phyloP scores from a whole-genome alignment of 305 asterid genomes.

The Stenogyne calaminthoides region DNA sequence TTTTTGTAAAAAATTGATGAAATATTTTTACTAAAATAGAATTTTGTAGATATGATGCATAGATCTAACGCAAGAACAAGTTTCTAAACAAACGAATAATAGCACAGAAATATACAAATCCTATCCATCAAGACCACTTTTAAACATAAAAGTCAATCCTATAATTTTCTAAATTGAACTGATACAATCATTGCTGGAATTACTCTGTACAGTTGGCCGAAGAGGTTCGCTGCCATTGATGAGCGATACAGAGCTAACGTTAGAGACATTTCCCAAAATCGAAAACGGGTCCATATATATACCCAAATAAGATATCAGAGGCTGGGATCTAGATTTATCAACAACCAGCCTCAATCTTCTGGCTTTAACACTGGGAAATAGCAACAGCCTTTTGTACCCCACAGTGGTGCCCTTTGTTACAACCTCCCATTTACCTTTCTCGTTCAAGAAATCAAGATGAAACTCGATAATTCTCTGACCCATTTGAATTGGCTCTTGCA shows the following conservation, averaged over 20 bases:
- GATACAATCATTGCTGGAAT: conserved; percentile 2
- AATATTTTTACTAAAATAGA: no score
- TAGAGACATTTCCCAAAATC: conserved; percentile 27
- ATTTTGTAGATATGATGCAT: not conserved
- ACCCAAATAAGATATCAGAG: conserved; percentile 71
- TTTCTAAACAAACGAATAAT: not conserved
- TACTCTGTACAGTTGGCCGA: conserved; percentile 27
- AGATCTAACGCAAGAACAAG: not conserved
- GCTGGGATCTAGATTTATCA: conserved; percentile 54
- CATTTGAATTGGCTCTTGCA: conserved; percentile 97
- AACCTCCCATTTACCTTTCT: conserved; percentile 55
- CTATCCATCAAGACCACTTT: not conserved
- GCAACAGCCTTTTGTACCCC: conserved; percentile 76
- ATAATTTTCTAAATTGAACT: not conserved
- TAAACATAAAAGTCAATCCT: not conserved
- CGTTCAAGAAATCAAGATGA: conserved; percentile 59
- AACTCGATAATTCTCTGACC: conserved; percentile 77
- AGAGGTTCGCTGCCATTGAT: conserved; percentile 40
- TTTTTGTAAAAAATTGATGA: no score
- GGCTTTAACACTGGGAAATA: conserved; percentile 52
- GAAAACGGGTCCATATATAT: conserved; percentile 68
- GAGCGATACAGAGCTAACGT: conserved; percentile 20
- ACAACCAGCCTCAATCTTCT: conserved; percentile 53
- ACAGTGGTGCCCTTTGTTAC: conserved; percentile 69
- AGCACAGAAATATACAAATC: not conserved